Evolutionary conservation across 495 filamentous ascomycete species (phyloP).

Genomic region (Cudoniella acicularis): DNA sequence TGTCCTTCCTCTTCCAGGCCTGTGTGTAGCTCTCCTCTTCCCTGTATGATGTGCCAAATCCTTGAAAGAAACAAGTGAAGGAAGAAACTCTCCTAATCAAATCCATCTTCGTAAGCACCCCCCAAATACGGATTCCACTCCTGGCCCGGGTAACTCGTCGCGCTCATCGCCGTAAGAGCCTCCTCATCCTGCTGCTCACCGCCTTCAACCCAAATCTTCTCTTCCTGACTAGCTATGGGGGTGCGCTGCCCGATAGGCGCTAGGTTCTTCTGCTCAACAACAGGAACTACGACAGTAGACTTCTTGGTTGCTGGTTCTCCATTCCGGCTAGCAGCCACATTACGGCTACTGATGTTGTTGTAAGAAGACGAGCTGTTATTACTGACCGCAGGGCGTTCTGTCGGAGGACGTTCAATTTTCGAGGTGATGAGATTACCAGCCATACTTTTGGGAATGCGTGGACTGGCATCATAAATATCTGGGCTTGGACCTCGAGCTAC

Average conservation of each 20-base stretch:
- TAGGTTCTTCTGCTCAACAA: too few species aligned
- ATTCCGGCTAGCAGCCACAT: neutral
- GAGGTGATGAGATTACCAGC: neutral
- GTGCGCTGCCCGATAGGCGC: too few species aligned
- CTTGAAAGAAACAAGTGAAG: too few species aligned
- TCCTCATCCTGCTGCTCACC: conserved; percentile 9
- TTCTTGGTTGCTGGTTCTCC: too few species aligned
- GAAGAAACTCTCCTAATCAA: too few species aligned
- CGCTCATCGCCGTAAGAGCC: conserved; percentile 56
- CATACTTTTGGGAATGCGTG: neutral
- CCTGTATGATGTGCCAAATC: too few species aligned
- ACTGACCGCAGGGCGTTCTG: neutral
- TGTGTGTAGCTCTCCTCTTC: too few species aligned
- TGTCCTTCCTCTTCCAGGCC: too few species aligned
- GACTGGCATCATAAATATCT: conserved; percentile 9
- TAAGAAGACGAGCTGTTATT: neutral
- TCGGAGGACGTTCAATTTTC: neutral
- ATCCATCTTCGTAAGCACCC: conserved; percentile 5
- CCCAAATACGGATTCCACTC: conserved; percentile 67
- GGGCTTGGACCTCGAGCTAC: neutral
- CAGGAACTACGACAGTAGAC: too few species aligned
- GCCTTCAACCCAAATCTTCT: conserved; percentile 26
- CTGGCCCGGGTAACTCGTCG: conserved; percentile 77
- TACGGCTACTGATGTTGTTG: neutral
- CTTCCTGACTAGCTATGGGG: conserved; percentile 27